Evolutionary conservation across 352 stramenopile species (phyloP).

Genomic region (Globisporangium orthogonon): DNA sequence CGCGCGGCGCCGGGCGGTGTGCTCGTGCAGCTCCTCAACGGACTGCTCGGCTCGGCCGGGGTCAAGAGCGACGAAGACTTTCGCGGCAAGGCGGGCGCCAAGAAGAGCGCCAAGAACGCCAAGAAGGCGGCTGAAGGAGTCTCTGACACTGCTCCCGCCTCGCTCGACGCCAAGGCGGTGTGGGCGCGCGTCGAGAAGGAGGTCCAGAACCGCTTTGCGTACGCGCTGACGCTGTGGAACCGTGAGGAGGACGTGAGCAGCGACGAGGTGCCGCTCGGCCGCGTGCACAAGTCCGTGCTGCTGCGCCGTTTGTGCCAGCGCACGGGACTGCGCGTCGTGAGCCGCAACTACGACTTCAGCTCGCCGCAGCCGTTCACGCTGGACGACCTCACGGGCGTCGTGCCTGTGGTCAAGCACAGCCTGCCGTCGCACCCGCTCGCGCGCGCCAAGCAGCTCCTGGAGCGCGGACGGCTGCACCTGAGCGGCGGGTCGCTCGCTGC

Average conservation of each 20-base stretch:
- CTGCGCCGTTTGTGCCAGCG: conserved; percentile 92
- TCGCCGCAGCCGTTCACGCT: conserved; percentile 77
- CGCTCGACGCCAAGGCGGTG: conserved; percentile 34
- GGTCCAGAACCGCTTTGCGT: conserved; percentile 74
- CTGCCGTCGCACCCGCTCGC: conserved; percentile 68
- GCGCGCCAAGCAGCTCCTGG: conserved; percentile 81
- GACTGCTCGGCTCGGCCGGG: conserved; percentile 44
- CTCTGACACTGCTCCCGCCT: conserved; percentile 5
- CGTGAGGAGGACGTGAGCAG: conserved; percentile 19
- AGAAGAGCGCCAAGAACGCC: conserved; percentile 25
- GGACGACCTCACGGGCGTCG: conserved; percentile 89
- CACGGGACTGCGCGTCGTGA: conserved; percentile 88
- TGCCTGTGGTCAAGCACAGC: conserved; percentile 93
- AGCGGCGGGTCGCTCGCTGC: conserved; percentile 61
- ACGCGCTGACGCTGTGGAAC: conserved; percentile 70
- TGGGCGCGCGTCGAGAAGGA: conserved; percentile 58
- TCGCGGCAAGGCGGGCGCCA: conserved; percentile 18
- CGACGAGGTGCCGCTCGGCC: conserved; percentile 24
- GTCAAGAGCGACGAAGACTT: conserved; percentile 25
- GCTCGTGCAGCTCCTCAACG: conserved; percentile 85
- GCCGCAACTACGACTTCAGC: conserved; percentile 86
- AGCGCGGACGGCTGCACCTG: conserved; percentile 84
- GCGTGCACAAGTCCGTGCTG: conserved; percentile 74
- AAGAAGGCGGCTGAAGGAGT: conserved; percentile 12
- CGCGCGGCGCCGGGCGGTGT: conserved; percentile 60